Evolutionary conservation across 345 rosid genomes (phyloP), one percentile per base, ranked within the genome.

Genomic region (Brassica napus): DNA sequence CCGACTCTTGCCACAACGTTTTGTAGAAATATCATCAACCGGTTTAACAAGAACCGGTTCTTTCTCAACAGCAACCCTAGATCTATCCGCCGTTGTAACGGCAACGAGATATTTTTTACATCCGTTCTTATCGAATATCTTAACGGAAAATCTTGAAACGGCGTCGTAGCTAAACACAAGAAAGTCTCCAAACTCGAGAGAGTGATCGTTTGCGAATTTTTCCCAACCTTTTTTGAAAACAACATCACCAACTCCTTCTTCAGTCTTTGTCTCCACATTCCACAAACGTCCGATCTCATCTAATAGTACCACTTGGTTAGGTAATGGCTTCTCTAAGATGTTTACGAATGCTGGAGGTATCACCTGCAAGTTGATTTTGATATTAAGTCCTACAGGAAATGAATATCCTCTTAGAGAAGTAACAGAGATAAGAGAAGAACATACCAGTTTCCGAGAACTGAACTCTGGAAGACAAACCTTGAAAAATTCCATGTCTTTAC

Each of bases 401-500:
- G 57, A 52, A 52, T n/a, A 3, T 52, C 24, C 44, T 9, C 7
- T 9, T 3, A 12, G 10, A 23, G 5, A 59, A 44, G 69, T 31
- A 28, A 30, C 26, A 31, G 61, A 49, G 55, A 79, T 31, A 16
- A 30, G 7, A 47, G 61, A 49, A 31, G 73, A 44, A 67, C 44
- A 28, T 72, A 59, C 82, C 57, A 79, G 60, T 68, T 79, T 60
- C n/a, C 9, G 65, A 12, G 79, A 52, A 54, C 75, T 63, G 7
- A 74, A 74, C 14, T 73, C 66, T 10, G 82, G 82, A 34, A 79
- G 82, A 79, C 61, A 74, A 24, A 79, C 79, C 60, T 79, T 79
- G 71, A 79, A 74, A 69, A 74, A 79, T 1, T 79, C 44, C 1
- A 60, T 14, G 73, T 28, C 39, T 78, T 72, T 67, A 6, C 37